Conservation (phyloP, 2,329 filamentous ascomycete species). For the Sarocladium oryzae region DNA sequence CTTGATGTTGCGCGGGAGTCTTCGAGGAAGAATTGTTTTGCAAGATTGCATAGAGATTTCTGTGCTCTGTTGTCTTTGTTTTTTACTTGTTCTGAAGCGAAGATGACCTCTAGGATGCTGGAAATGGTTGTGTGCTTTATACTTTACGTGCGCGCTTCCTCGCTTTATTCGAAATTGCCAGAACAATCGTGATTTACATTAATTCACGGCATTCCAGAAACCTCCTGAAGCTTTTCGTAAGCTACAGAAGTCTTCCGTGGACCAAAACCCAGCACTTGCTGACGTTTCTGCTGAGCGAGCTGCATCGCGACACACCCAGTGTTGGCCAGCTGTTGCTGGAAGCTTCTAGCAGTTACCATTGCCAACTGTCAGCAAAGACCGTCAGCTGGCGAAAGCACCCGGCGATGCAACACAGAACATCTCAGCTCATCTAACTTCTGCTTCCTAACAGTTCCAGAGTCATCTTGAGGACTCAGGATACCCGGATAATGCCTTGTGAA, state of each 20-base stretch:
- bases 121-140: slow-evolving; percentile 22
- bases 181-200: background rate
- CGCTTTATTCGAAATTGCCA: background rate
- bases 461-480: too few species aligned
- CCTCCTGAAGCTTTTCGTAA: slow-evolving; percentile 12
- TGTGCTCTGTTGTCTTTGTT: slow-evolving; percentile 14
- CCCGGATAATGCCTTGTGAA: too few species aligned
- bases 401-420: too few species aligned
- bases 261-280: slow-evolving; percentile 10
- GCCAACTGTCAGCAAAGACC: slow-evolving; percentile 2
- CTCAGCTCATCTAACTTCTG: too few species aligned
- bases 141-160: slow-evolving; percentile 13
- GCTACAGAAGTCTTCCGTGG: slow-evolving; percentile 9
- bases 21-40: slow-evolving; percentile 15
- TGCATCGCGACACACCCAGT: slow-evolving; percentile 8
- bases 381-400: background rate
- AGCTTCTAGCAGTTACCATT: slow-evolving; percentile 15
- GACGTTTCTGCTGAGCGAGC: slow-evolving; percentile 14
- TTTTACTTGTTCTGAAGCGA: background rate
- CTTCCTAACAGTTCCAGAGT: too few species aligned
- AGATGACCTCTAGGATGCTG: background rate
- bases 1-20: slow-evolving; percentile 21
- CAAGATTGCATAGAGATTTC: slow-evolving; percentile 16
- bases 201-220: slow-evolving; percentile 9
- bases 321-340: slow-evolving; percentile 13